Percentiles rank a stretch among this genome's conserved stretches.
These are phyloP conservation scores for Globisporangium ultimum DNA, from an alignment of 352 stramenopile species.

Conservation along the genomic window DNA sequence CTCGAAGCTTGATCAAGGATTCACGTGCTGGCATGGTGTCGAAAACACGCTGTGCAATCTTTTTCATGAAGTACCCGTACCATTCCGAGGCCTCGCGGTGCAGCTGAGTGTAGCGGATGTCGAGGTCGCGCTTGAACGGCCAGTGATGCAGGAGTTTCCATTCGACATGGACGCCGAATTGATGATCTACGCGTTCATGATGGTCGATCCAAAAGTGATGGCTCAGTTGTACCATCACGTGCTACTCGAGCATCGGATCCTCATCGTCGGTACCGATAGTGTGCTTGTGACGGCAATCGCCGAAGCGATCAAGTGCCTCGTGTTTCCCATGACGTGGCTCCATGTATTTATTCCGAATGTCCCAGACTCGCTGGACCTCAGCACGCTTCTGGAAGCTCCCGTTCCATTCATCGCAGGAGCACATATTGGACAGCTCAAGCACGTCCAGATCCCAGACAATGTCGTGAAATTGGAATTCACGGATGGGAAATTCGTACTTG, in stretches of 20 bases:
- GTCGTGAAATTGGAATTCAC: conserved; percentile 39
- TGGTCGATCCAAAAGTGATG: conserved; percentile 32
- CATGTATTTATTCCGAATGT: conserved; percentile 55
- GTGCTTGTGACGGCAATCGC: conserved; percentile 44
- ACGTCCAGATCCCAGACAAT: conserved; percentile 28
- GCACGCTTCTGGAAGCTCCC: conserved; percentile 45
- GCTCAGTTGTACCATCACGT: conserved; percentile 39
- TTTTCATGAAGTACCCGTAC: conserved; percentile 46
- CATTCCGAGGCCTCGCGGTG: conserved; percentile 30
- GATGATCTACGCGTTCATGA: conserved; percentile 45
- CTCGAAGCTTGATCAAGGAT: background rate
- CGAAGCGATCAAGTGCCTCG: conserved; percentile 37
- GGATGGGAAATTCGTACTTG: conserved; percentile 23
- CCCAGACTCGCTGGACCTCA: conserved; percentile 43
- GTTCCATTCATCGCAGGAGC: conserved; percentile 51
- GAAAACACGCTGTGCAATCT: conserved; percentile 47
- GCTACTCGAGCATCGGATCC: conserved; percentile 44
- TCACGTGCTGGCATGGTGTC: conserved; percentile 14
- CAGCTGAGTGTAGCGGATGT: conserved; percentile 29
- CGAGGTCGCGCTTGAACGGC: conserved; percentile 32
- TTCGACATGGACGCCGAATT: conserved; percentile 51
- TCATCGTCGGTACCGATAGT: conserved; percentile 38
- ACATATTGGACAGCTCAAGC: conserved; percentile 27
- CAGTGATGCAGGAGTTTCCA: conserved; percentile 31
- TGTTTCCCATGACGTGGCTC: conserved; percentile 48